A percentile compares a stretch with the other conserved stretches of the same genome.
Conservation (phyloP, 2,329 filamentous ascomycete genomes). For the Cercospora zeina region DNA sequence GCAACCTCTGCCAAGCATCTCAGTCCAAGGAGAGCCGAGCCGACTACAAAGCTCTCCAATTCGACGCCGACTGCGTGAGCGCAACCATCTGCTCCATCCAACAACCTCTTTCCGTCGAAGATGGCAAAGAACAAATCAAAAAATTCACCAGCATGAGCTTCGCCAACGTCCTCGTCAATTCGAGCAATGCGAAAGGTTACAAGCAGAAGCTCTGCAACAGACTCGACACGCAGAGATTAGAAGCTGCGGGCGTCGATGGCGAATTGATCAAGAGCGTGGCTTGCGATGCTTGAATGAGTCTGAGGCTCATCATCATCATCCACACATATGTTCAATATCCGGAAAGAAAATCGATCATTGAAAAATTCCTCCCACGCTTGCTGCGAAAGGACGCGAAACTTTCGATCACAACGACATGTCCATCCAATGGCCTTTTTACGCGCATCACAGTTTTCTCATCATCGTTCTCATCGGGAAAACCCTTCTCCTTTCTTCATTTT, state of each 20-base stretch:
- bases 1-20: not conserved
- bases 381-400: too few species aligned
- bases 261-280: constrained; percentile 22
- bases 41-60: constrained; percentile 20
- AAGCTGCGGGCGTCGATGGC: constrained; percentile 32
- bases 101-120: constrained; percentile 17
- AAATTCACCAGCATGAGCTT: constrained; percentile 28
- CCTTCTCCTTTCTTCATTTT: too few species aligned
- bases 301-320: not conserved
- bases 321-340: not conserved
- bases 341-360: not conserved
- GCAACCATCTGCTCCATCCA: constrained; percentile 30
- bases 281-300: constrained; percentile 15
- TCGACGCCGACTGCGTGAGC: constrained; percentile 28
- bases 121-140: constrained; percentile 22
- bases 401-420: too few species aligned
- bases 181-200: constrained; percentile 29
- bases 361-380: not conserved
- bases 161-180: constrained; percentile 26
- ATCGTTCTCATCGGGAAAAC: too few species aligned
- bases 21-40: not conserved
- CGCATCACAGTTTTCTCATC: too few species aligned
- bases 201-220: constrained; percentile 28
- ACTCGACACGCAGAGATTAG: constrained; percentile 28
- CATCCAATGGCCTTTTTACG: too few species aligned